These are phyloP conservation scores for Daldinia sp. DNA, from an alignment of 2,329 filamentous ascomycete species.

Conservation along the genomic window DNA sequence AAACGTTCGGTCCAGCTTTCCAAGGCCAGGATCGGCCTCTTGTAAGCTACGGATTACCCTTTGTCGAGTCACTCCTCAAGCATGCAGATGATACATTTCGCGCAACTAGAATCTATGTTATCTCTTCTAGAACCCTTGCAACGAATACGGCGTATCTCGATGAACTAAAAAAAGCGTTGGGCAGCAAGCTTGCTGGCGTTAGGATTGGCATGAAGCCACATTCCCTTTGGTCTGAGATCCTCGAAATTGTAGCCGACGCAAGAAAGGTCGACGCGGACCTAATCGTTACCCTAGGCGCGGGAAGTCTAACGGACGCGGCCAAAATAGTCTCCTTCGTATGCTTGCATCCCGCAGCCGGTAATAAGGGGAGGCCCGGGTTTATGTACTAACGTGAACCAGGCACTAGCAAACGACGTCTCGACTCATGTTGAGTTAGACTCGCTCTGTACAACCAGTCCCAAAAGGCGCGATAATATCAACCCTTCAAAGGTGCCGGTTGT, in stretches of 20 bases:
- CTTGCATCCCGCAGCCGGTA: background rate
- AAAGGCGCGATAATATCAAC: constrained; percentile 38
- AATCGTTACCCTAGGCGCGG: constrained; percentile 62
- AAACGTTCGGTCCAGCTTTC: constrained; percentile 39
- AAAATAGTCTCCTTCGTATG: constrained; percentile 57
- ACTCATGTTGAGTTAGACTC: constrained; percentile 51
- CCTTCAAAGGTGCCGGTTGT: constrained; percentile 44
- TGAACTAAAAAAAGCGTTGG: constrained; percentile 52
- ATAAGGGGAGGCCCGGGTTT: background rate
- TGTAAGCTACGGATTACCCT: constrained; percentile 58
- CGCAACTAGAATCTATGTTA: constrained; percentile 58
- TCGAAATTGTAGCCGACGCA: constrained; percentile 56
- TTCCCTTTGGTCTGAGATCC: constrained; percentile 61
- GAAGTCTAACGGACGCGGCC: constrained; percentile 63
- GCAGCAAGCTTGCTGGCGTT: constrained; percentile 53
- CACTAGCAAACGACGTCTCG: constrained; percentile 56
- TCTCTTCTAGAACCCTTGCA: constrained; percentile 59
- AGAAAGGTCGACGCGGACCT: constrained; percentile 53
- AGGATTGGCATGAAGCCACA: constrained; percentile 62
- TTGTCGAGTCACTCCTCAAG: constrained; percentile 53
- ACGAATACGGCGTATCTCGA: constrained; percentile 56
- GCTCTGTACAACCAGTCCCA: constrained; percentile 43
- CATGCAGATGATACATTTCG: constrained; percentile 56
- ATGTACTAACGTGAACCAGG: constrained; percentile 35
- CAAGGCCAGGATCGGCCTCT: constrained; percentile 30